Percentiles rank a stretch among this genome's conserved stretches.
These are phyloP conservation scores for Elsinoe australis DNA, from an alignment of 2,329 filamentous ascomycete genomes.

Conservation along the genomic window DNA sequence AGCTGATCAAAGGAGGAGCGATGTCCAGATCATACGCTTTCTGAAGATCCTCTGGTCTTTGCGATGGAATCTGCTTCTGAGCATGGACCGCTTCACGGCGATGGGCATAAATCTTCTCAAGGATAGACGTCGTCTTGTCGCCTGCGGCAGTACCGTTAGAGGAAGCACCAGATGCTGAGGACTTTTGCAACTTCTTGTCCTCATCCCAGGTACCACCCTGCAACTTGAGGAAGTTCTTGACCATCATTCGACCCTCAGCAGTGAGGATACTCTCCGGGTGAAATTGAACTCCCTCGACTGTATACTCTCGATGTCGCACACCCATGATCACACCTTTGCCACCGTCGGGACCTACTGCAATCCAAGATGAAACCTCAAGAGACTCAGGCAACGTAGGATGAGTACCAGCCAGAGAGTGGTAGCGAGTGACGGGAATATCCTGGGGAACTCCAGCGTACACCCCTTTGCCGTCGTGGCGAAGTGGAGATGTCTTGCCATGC, in stretches of 20 bases:
- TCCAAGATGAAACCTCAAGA: slow-evolving; percentile 87
- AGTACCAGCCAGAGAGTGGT: slow-evolving; percentile 92
- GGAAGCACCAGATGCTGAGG: slow-evolving; percentile 25
- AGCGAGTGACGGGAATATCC: slow-evolving; percentile 79
- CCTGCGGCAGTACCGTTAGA: slow-evolving; percentile 25
- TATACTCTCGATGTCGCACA: slow-evolving; percentile 82
- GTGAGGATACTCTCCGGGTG: slow-evolving; percentile 97
- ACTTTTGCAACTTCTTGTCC: slow-evolving; percentile 51
- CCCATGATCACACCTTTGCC: slow-evolving; percentile 90
- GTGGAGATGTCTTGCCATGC: slow-evolving; percentile 89
- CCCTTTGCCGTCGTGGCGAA: slow-evolving; percentile 86
- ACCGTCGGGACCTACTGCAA: slow-evolving; percentile 63
- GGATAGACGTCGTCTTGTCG: slow-evolving; percentile 73
- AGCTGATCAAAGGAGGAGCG: slow-evolving; percentile 73
- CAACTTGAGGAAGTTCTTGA: slow-evolving; percentile 84
- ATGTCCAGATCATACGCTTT: slow-evolving; percentile 78
- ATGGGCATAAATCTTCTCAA: slow-evolving; percentile 83
- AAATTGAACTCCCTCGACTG: slow-evolving; percentile 95
- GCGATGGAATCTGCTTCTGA: slow-evolving; percentile 80
- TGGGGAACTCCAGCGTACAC: slow-evolving; percentile 77
- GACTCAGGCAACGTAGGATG: slow-evolving; percentile 76
- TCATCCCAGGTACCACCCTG: slow-evolving; percentile 87
- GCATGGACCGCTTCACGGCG: slow-evolving; percentile 66
- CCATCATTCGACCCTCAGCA: slow-evolving; percentile 77
- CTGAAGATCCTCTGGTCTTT: slow-evolving; percentile 73